Base-by-base conservation (phyloP, 345 rosid genomes). In the Sonneratia caseolaris region DNA sequence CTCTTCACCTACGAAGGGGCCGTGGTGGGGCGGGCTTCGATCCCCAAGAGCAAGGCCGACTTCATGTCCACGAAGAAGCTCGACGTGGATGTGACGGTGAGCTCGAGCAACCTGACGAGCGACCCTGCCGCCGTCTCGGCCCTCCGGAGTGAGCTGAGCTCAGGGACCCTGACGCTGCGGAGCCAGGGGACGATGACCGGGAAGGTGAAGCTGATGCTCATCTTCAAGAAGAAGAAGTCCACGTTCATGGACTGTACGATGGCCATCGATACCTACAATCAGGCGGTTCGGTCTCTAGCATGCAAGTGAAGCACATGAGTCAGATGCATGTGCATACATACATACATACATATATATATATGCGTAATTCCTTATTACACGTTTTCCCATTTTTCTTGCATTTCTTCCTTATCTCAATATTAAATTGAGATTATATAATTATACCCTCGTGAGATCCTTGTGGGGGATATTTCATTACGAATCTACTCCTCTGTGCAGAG, bases 151-250 rank as follows among this genome's bases (percentile, higher is more conserved):
- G 71, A 73, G 36, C 62, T 73, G 71, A 67, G 64, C 22, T 66
- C 75, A 19, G 53, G 66, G 70, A 38, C 4, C 14, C 42, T 74
- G 71, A 74, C 76, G 32, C 55, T 74, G 53, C 56, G 42, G 51
- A 56, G 76, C 76, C 40, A 55, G 16, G 71, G 37, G 56, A 57
- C 21, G 35, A 56, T 74, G 76, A 57, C 32, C 7, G 76, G 76
- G 64, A 74, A 68, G 76, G 76, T 68, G 53, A 45, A n/a, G 64
- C 56, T 74, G 66, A 74, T 74, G 76, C 59, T 67, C n/a, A 66
- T 74, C 45, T 67, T 74, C 67, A 74, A 74, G 76, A 74, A 74
- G 71, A 55, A 68, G 56, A 74, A 68, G 72, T 37, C 76, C 37
- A 51, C 71, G 7, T 27, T 35, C 37, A 74, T 74, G 76, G 43